A percentile compares a stretch with the other conserved stretches of the same genome.
Conservation (phyloP, 2,329 filamentous ascomycete species). For the Exophiala lecanii-corni region DNA sequence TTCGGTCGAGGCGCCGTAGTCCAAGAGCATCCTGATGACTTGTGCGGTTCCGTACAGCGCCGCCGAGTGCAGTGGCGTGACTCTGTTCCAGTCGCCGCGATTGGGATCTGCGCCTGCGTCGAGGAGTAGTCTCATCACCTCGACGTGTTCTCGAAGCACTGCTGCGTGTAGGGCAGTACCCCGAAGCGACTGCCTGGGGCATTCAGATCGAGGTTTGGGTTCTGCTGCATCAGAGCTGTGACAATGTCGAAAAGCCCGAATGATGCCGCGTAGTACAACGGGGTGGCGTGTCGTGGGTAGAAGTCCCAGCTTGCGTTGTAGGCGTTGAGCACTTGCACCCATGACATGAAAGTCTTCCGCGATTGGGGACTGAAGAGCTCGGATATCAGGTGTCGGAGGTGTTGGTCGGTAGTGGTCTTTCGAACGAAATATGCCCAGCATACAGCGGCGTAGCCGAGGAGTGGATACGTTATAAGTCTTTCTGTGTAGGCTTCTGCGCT, state of each 20-base stretch:
- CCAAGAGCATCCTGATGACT: constrained; percentile 23
- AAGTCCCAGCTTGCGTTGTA: neutral
- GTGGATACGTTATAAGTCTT: constrained; percentile 1
- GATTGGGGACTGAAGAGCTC: neutral
- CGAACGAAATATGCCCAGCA: constrained; percentile 1
- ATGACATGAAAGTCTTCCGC: neutral
- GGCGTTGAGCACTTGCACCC: constrained; percentile 1
- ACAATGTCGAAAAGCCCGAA: neutral
- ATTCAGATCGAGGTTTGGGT: constrained; percentile 10
- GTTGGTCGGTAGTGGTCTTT: neutral
- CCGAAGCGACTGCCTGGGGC: constrained; percentile 1
- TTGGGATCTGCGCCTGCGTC: constrained; percentile 12
- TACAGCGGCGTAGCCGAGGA: constrained; percentile 4
- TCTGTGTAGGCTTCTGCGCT: neutral
- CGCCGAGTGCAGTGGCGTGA: constrained; percentile 3
- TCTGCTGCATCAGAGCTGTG: neutral
- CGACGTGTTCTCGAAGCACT: constrained; percentile 20
- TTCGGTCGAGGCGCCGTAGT: constrained; percentile 13
- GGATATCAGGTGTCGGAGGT: neutral
- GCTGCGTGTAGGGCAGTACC: constrained; percentile 21
- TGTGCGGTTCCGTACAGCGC: neutral
- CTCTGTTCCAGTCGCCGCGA: neutral
- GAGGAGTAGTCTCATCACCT: constrained; percentile 26
- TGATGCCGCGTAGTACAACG: constrained; percentile 1
- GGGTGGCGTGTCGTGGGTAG: neutral